Base-by-base conservation (phyloP, 192 early-diverging fungal genomes). In the Rhizophagus sp. region DNA sequence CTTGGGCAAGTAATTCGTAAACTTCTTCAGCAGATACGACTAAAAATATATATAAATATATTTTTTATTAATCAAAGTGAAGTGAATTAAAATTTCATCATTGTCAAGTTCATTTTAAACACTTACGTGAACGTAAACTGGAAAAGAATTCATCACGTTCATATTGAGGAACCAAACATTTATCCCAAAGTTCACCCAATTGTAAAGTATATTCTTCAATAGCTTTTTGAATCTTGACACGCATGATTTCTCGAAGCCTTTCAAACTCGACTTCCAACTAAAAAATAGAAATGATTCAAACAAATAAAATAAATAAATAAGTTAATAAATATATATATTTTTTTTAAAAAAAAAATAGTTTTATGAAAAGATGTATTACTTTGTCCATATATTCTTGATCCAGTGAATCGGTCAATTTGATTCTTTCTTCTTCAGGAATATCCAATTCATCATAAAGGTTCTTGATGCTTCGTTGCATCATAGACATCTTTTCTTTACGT, bases 111-210 rank as follows among this genome's bases (percentile, higher is more conserved):
- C 50, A 57, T 7, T 57, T 19, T 33, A 33, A 34, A 68, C n/a
- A n/a, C 77, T 78, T 68, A 78, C 77, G n/a, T 52, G 22, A 10
- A 27, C 49, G 77, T 47, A 78, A 49, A 52, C 10, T 52, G 47
- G 50, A 19, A 78, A 78, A 69, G 66, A 78, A 78, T 52, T 78
- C 77, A 36, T 66, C 77, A 27, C 77, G 77, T 69, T 78, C 77
- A 33, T 52, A 62, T 69, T 78, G 49, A 24, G 77, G 77, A 78
- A 78, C 77, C 11, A 78, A 44, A 78, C 77, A 78, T 78, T 78
- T 78, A 52, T 78, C 65, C 77, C 77, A 78, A 13, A 78, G 66
- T 69, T 78, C 77, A 69, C 47, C 77, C 77, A 78, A 68, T 69
- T 78, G 77, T 22, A 52, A 10, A 9, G 77, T 78, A 57, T 78